Evolutionary conservation across 495 filamentous ascomycete genomes (phyloP), one percentile per base, ranked within the genome.

Genomic region (Terfezia boudieri): DNA sequence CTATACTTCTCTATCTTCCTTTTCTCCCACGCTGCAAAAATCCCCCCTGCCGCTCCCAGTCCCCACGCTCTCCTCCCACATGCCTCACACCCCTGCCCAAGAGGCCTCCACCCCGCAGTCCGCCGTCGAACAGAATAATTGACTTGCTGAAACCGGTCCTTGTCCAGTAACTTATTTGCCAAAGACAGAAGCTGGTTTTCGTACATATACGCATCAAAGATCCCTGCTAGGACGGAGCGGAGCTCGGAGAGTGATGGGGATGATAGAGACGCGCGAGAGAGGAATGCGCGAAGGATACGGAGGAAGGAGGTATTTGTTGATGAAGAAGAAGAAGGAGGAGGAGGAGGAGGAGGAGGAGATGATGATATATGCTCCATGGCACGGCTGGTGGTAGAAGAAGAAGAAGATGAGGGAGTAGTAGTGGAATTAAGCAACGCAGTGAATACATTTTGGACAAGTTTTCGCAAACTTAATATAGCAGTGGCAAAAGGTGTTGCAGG

Each of bases 191-290:
- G 81, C 4, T 82, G 84, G 60, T 84, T 81, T 65, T 96, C 92
- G 64, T 94, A 94, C 0, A 86, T 79, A 62, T 98, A 96, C 0
- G 92, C 88, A 2, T 89, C 80, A 67, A 98, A 98, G 49, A 98
- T 86, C 8, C 84, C 85, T 2, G 78, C 71, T 3, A 98, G 74
- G 1, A 95, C 87, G 46, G 77, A 74, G 23, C 92, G 81, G 11
- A 98, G 72, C 62, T 96, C 87, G 5, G 83, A 80, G 0, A 96
- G 76, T 26, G 82, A 89, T 0, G 90, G 86, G 2, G 89, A 93
- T 26, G 82, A 79, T 23, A 72, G 69, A 1, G 84, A 81, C 0
- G 87, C 87, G 17, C 85, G 78, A 3, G 81, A 77, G n/a, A 98
- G 76, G 68, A 98, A 96, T 8, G 83, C 83, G 22, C 86, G 79